These are phyloP conservation scores for Aristolochia contorta DNA, from an alignment of 164 flowering plant species.

Conservation along the genomic window DNA sequence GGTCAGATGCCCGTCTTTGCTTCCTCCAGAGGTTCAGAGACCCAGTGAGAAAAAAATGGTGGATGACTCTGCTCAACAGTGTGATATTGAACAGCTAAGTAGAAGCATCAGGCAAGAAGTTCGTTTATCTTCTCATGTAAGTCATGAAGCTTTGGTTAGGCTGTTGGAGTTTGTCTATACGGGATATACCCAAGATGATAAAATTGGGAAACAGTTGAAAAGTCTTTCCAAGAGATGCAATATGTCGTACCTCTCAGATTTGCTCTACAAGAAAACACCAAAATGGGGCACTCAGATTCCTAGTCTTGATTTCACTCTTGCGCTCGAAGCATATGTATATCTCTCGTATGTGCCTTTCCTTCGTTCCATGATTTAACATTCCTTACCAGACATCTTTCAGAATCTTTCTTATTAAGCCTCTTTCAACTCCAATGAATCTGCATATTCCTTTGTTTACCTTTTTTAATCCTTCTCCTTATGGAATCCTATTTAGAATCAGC, in stretches of 20 bases:
- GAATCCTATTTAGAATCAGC: too few species aligned
- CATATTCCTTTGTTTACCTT: background rate
- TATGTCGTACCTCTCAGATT: constrained; percentile 27
- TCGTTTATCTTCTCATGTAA: constrained; percentile 56
- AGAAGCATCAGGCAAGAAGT: constrained; percentile 26
- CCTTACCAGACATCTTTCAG: background rate
- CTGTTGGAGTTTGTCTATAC: constrained; percentile 59
- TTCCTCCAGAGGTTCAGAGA: constrained; percentile 31
- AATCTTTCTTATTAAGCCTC: background rate
- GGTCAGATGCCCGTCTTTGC: constrained; percentile 53
- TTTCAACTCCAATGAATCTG: background rate
- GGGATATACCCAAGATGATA: constrained; percentile 41
- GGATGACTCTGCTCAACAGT: too few species aligned
- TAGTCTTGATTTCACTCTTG: constrained; percentile 36
- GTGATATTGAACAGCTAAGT: constrained; percentile 12
- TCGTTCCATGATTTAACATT: background rate
- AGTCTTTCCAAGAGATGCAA: constrained; percentile 47
- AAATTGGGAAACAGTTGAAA: constrained; percentile 42
- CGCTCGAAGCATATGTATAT: constrained; percentile 44
- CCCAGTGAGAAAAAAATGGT: constrained; percentile 9
- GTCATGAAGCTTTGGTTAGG: constrained; percentile 33
- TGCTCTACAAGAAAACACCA: constrained; percentile 40
- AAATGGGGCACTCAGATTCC: constrained; percentile 59
- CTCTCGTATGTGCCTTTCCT: constrained; percentile 39
- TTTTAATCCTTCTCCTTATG: too few species aligned